These are phyloP conservation scores for Ampelomyces quisqualis DNA, from an alignment of 2,329 filamentous ascomycete species.

Conservation along the genomic window DNA sequence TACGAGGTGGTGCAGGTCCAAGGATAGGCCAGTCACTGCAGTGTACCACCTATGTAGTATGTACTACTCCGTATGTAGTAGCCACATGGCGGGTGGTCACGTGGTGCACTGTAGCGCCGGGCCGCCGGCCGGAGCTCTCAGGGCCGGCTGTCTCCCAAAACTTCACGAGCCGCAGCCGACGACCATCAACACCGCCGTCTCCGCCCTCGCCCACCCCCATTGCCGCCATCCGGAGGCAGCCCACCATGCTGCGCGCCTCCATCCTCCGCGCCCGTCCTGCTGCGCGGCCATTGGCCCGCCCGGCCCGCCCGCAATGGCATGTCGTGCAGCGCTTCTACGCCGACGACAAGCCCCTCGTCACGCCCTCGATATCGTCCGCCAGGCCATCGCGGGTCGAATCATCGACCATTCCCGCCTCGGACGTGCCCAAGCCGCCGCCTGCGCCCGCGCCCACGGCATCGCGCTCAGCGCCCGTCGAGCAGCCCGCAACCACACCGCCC, in stretches of 20 bases:
- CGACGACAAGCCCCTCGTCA: conserved; percentile 52
- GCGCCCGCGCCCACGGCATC: conserved; percentile 41
- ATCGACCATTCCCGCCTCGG: conserved; percentile 51
- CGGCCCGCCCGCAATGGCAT: conserved; percentile 42
- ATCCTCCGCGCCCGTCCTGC: conserved; percentile 52
- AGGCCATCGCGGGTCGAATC: too few species aligned
- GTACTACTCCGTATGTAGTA: too few species aligned
- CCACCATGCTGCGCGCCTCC: conserved; percentile 59
- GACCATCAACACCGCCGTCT: conserved; percentile 16
- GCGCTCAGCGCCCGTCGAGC: conserved; percentile 33
- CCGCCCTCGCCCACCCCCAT: conserved; percentile 17
- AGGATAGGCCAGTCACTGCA: too few species aligned
- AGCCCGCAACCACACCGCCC: conserved; percentile 41
- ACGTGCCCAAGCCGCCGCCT: conserved; percentile 51
- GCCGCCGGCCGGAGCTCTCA: conserved; percentile 12
- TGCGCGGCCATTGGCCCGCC: conserved; percentile 38
- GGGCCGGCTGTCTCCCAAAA: too few species aligned
- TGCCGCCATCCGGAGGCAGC: conserved; percentile 43
- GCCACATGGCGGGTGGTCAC: too few species aligned
- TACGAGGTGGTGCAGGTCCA: too few species aligned
- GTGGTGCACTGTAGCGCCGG: too few species aligned
- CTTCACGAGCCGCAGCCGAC: conserved; percentile 18
- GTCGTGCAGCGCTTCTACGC: conserved; percentile 53
- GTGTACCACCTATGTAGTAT: too few species aligned
- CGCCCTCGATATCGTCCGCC: too few species aligned